Conservation (phyloP, 805 yeast species). For the Metschnikowia cerradonensis region DNA sequence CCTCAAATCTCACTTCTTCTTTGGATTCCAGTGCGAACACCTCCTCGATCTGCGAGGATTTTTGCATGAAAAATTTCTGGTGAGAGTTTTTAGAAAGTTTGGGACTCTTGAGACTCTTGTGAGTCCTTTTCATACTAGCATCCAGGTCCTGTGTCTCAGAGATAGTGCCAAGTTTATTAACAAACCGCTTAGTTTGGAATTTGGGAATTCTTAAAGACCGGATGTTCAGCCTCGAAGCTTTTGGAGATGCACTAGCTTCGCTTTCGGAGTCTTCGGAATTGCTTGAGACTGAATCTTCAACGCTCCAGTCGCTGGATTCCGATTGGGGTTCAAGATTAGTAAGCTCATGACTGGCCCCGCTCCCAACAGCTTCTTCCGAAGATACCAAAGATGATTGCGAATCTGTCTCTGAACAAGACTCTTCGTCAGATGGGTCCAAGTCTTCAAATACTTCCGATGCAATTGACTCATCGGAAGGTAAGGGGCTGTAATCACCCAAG, state of each 20-base stretch:
- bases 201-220: neutral
- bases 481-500: neutral
- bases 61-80: neutral
- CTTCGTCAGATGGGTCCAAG: neutral
- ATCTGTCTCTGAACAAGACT: neutral
- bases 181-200: neutral
- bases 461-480: slow-evolving; percentile 2
- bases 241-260: neutral
- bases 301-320: neutral
- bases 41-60: neutral
- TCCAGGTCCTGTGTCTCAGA: neutral
- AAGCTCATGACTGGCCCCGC: neutral
- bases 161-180: neutral
- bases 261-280: neutral
- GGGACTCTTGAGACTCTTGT: neutral
- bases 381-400: neutral
- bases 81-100: neutral
- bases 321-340: neutral
- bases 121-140: neutral
- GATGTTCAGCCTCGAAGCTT: too few species aligned
- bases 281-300: neutral
- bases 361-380: neutral
- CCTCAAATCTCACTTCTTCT: neutral
- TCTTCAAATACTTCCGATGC: neutral
- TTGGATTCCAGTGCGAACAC: neutral